Conservation (phyloP, 371 early-diverging fungal species). For the Mortierella sp. region DNA sequence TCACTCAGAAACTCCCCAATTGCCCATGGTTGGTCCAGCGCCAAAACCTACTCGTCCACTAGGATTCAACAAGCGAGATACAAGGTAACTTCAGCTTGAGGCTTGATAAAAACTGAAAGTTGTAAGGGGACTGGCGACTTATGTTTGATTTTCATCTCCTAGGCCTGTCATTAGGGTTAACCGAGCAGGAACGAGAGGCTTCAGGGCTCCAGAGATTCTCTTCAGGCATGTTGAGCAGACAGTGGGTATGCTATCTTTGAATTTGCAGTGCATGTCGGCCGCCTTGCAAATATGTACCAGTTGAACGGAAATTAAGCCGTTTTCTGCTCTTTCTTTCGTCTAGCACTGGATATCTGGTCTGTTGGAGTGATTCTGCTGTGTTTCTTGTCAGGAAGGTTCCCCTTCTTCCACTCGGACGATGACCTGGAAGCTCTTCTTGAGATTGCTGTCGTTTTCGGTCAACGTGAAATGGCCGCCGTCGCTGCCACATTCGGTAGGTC, state of each 20-base stretch:
- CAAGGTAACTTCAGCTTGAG: constrained; percentile 51
- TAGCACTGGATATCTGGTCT: constrained; percentile 82
- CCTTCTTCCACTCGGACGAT: constrained; percentile 93
- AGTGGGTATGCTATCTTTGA: constrained; percentile 63
- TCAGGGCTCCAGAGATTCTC: constrained; percentile 98
- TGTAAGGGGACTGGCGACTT: neutral
- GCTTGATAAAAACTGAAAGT: neutral
- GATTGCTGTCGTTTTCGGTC: constrained; percentile 91
- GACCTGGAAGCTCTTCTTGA: constrained; percentile 95
- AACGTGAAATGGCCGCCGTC: constrained; percentile 79
- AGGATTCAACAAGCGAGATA: constrained; percentile 56
- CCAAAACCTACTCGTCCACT: constrained; percentile 20
- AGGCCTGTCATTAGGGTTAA: constrained; percentile 85
- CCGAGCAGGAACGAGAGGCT: constrained; percentile 99
- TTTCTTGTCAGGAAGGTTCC: constrained; percentile 88
- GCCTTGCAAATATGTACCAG: too few relatives aligned
- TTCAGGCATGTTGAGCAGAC: constrained; percentile 90
- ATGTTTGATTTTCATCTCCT: constrained; percentile 9
- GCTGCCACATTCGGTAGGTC: constrained; percentile 72
- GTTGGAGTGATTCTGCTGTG: constrained; percentile 94
- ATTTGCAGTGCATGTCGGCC: neutral
- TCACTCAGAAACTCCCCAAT: neutral
- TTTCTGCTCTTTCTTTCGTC: neutral
- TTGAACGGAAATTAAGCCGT: too few relatives aligned
- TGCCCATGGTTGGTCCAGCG: neutral